A percentile compares a stretch with the other conserved stretches of the same genome.
Conservation (phyloP, 169 alveolate genomes). For the Cryptosporidium canis region DNA sequence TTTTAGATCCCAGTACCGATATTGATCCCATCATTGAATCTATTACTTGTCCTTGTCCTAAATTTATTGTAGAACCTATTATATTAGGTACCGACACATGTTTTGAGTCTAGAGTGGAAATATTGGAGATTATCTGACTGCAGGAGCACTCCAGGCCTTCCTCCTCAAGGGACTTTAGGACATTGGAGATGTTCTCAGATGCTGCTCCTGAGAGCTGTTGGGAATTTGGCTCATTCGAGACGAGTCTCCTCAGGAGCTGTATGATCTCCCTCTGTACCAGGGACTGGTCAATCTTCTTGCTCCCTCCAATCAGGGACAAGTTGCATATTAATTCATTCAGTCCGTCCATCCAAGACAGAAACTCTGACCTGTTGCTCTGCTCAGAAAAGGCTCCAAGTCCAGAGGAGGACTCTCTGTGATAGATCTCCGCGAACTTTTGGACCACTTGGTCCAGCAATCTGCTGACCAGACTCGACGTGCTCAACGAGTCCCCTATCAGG, state of each 20-base stretch:
- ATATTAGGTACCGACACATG: too few species aligned
- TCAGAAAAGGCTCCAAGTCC: background rate
- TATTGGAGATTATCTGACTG: background rate
- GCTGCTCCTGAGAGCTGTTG: background rate
- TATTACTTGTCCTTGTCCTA: too few species aligned
- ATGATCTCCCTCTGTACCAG: conserved; percentile 1
- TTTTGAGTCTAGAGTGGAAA: too few species aligned
- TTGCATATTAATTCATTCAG: background rate
- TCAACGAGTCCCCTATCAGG: background rate
- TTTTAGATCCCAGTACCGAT: background rate
- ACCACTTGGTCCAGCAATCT: conserved; percentile 3
- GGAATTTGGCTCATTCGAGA: background rate
- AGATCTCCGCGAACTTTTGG: background rate
- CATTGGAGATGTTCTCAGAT: background rate
- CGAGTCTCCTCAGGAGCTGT: background rate
- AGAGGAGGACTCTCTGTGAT: background rate
- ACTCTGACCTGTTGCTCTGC: background rate
- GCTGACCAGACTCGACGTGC: background rate
- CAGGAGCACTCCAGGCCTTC: background rate
- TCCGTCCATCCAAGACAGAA: conserved; percentile 10
- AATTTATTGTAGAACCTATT: too few species aligned
- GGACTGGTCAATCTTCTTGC: conserved; percentile 7
- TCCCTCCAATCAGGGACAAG: conserved; percentile 20
- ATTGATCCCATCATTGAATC: too few species aligned
- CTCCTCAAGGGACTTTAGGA: background rate